Percentiles rank a stretch among this genome's conserved stretches.
Conservation (phyloP, 1,139 yeast genomes). For the Wickerhamomyces sp. region DNA sequence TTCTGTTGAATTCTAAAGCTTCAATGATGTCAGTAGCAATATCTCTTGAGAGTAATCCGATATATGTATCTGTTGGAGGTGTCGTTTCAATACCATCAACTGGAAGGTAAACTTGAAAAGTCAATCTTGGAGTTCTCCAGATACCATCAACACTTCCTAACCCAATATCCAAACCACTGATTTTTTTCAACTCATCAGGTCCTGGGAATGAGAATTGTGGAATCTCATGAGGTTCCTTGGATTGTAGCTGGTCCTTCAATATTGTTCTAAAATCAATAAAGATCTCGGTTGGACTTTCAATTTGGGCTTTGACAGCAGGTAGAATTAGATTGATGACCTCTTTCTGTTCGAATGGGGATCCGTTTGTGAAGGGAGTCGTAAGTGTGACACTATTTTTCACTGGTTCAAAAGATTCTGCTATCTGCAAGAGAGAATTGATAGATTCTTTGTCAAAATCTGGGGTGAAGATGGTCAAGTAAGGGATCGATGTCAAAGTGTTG, state of each 20-base stretch:
- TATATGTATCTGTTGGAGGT: constrained; percentile 58
- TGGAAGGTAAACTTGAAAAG: constrained; percentile 62
- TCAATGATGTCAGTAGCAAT: constrained; percentile 68
- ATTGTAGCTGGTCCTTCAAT: constrained; percentile 19
- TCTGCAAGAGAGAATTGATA: constrained; percentile 33
- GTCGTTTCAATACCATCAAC: constrained; percentile 58
- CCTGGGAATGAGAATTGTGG: constrained; percentile 48
- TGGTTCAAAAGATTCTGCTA: constrained; percentile 32
- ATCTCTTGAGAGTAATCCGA: constrained; percentile 67
- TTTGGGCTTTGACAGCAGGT: constrained; percentile 43
- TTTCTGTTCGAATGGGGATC: constrained; percentile 50
- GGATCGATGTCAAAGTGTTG: constrained; percentile 60
- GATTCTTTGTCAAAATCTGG: constrained; percentile 24
- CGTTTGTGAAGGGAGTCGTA: constrained; percentile 37
- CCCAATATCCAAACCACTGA: constrained; percentile 28
- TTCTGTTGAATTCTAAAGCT: constrained; percentile 82
- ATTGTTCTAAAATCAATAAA: constrained; percentile 18
- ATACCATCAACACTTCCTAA: constrained; percentile 42
- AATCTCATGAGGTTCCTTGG: constrained; percentile 35
- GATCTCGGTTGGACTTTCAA: constrained; percentile 12
- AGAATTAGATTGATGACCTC: constrained; percentile 47
- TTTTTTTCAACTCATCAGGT: constrained; percentile 31
- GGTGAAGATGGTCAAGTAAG: constrained; percentile 49
- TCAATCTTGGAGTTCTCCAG: constrained; percentile 54
- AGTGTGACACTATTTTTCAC: constrained; percentile 19